Evolutionary conservation across 495 filamentous ascomycete species (phyloP), one percentile per base, ranked within the genome.

Genomic region (Penicillium lagena): DNA sequence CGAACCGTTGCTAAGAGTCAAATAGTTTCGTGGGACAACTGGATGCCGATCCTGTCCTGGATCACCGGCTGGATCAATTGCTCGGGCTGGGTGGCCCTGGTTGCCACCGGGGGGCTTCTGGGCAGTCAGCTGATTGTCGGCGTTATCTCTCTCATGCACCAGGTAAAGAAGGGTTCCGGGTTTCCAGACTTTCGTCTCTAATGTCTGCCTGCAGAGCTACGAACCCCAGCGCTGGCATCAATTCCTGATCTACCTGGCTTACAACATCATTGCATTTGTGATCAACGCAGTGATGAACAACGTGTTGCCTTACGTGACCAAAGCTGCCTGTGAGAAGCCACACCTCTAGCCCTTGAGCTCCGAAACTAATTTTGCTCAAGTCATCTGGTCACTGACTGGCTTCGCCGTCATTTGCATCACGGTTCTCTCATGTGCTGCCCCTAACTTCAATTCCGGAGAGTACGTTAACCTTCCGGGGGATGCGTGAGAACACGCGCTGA

Each of bases 11-110:
- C 52, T 43, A 40, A 52, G 29, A 10, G 35, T 2, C 2, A 12
- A 17, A 31, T 35, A 58, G 52, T 82, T 33, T 67, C 73, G 14
- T 80, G 75, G 69, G 62, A 69, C 51, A 65, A 57, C 37, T 86
- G 75, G 75, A 77, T 79, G 37, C 78, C 79, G 1, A 60, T 80
- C 14, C 63, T 88, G 7, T 81, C 76, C 9, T 89, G 80, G 77
- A 77, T 81, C 29, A 86, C 82, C 0, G 85, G 85, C 9, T 89
- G 85, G 85, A 79, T 87, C 45, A 87, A 85, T 57, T 78, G 82
- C 28, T 77, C 79, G 29, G 85, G 82, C 12, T 88, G 84, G 85
- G 83, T 87, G 35, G 70, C 72, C 9, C 50, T 77, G 35, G 67
- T 71, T 17, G 72, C 73, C 10, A 75, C 70, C 11, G 71, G 65